Base-by-base conservation (phyloP, 2,329 filamentous ascomycete genomes). In the Trichophyton equinum region DNA sequence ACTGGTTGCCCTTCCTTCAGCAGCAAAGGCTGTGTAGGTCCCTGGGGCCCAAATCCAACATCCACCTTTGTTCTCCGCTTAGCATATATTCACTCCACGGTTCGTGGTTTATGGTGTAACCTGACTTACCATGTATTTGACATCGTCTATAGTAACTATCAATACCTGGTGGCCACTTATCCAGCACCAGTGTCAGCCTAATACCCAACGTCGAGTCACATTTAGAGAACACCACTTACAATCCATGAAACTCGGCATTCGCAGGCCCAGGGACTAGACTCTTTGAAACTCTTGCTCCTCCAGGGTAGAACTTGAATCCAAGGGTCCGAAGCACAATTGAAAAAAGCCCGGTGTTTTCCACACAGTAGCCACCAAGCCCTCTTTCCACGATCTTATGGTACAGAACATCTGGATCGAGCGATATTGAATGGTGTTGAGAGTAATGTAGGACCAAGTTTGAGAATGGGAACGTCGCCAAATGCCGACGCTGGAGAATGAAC, bases 11-110 rank as follows among this genome's bases (percentile, higher is more conserved):
- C 64, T n/a, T 78, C 72, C 20, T 75, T 68, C 1, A 88, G 72
- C 1, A 78, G 78, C 42, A 88, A 70, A 5, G 85, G 84, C 15
- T 73, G 71, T 1, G 81, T 85, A 2, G 83, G 76, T 6, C 82
- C 81, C 66, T 85, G 81, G 20, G 81, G 82, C 55, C 85, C 85
- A 67, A 88, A 88, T 3, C 79, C 82, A 9, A 85, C 81, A 68
- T 88, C 86, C 8, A 82, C 70, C 67, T 80, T 56, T 47, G 6
- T 11, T 11, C 40, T 18, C 18, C 44, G 9, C 7, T 47, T 33
- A 22, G n/a, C 11, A 5, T 20, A 13, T 22, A 3, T 27, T 51
- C 11, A 38, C 33, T 38, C 33, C 9, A 38, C 33, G 11, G 11
- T 38, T 38, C 7, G 55, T 20, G 15, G 27, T 46, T 2, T 8